Evolutionary conservation across 2,329 filamentous ascomycete genomes (phyloP).

Genomic region (Neurospora crassa): DNA sequence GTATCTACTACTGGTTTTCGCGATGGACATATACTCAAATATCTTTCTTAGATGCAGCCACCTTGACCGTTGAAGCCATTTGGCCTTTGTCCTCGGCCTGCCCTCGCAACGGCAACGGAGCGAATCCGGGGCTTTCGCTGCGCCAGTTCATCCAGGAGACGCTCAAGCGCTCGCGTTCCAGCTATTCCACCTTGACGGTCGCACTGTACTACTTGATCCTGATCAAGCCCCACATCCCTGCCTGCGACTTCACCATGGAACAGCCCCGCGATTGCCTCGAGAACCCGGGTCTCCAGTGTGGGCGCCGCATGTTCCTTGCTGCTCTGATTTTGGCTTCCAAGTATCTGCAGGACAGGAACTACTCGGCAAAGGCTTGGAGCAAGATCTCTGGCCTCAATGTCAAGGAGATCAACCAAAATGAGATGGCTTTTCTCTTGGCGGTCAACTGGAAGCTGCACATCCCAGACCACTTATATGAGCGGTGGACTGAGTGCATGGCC

Average conservation of each 20-base stretch:
- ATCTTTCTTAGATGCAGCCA: slow-evolving; percentile 71
- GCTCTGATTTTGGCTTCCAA: slow-evolving; percentile 94
- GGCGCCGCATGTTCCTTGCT: slow-evolving; percentile 92
- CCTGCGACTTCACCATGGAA: slow-evolving; percentile 77
- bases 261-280: slow-evolving; percentile 64
- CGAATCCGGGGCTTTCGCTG: slow-evolving; percentile 74
- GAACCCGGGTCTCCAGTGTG: slow-evolving; percentile 80
- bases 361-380: slow-evolving; percentile 94
- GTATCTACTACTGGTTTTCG: slow-evolving; percentile 5
- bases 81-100: slow-evolving; percentile 85
- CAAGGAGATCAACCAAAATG: slow-evolving; percentile 91
- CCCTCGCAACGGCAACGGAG: slow-evolving; percentile 61
- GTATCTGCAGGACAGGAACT: slow-evolving; percentile 96
- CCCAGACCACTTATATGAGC: slow-evolving; percentile 76
- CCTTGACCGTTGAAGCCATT: slow-evolving; percentile 93
- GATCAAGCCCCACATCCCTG: slow-evolving; percentile 82
- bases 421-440: slow-evolving; percentile 80
- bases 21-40: slow-evolving; percentile 24
- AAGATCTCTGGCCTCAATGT: slow-evolving; percentile 97
- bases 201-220: slow-evolving; percentile 93
- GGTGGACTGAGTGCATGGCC: slow-evolving; percentile 88
- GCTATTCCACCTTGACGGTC: slow-evolving; percentile 95
- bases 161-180: slow-evolving; percentile 84
- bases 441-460: slow-evolving; percentile 96
- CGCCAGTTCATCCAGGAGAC: slow-evolving; percentile 98